Evolutionary conservation across 169 alveolate genomes (phyloP).

Genomic region (Cryptosporidium viatorum): DNA sequence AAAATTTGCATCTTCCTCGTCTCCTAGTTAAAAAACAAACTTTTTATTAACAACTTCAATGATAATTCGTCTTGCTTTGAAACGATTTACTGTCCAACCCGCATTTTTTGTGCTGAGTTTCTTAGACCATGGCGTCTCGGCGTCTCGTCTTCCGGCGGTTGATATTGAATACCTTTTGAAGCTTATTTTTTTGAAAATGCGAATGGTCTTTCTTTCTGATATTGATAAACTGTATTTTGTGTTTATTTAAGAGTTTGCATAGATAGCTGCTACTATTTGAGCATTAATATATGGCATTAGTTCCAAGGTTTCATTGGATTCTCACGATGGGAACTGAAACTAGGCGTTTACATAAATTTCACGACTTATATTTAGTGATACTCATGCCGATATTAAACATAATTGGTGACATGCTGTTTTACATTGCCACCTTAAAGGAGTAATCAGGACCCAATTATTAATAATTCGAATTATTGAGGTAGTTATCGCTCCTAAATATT

Average conservation of each 20-base stretch:
- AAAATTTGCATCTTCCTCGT: conserved; percentile 90
- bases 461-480: not conserved
- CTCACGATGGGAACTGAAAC: not conserved
- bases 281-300: not conserved
- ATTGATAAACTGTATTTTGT: not conserved
- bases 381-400: conserved; percentile 1
- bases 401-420: not conserved
- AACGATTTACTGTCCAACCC: not conserved
- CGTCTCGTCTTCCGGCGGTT: conserved; percentile 70
- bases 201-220: not conserved
- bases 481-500: conserved; percentile 10
- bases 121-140: conserved; percentile 50
- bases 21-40: conserved; percentile 6
- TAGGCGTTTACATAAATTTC: not conserved
- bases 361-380: not conserved
- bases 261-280: not conserved
- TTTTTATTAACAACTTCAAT: not conserved
- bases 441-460: conserved; percentile 28
- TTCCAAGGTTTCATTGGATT: not conserved
- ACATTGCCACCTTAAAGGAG: conserved; percentile 1
- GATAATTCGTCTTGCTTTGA: conserved; percentile 9
- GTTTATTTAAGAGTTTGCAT: not conserved
- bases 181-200: not conserved
- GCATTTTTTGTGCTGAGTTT: not conserved
- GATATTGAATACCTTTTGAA: not conserved